Conservation (phyloP, 495 filamentous ascomycete genomes). For the Penicillium flavigenum region DNA sequence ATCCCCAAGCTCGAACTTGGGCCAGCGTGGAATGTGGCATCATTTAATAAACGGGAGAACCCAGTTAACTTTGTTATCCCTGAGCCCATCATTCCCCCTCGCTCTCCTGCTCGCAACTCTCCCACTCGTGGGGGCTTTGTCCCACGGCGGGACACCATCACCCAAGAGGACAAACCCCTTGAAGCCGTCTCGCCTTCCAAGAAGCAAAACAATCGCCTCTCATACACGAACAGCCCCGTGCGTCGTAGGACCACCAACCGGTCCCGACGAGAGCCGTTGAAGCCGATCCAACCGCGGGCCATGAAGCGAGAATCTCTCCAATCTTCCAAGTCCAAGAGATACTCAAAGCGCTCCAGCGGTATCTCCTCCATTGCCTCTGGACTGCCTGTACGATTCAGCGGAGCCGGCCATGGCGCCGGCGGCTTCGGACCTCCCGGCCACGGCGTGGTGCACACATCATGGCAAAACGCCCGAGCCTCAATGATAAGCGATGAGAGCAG, state of each 20-base stretch:
- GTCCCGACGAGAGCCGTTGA: conserved; percentile 42
- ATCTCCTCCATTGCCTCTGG: conserved; percentile 41
- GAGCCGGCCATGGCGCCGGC: conserved; percentile 51
- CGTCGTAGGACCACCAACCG: conserved; percentile 34
- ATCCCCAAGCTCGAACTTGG: conserved; percentile 40
- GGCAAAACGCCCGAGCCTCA: conserved; percentile 45
- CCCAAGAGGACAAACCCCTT: conserved; percentile 28
- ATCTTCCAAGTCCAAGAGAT: conserved; percentile 41
- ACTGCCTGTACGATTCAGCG: conserved; percentile 43
- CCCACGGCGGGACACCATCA: conserved; percentile 26
- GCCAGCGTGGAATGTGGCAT: conserved; percentile 37
- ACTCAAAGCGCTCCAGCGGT: conserved; percentile 48
- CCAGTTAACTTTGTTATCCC: conserved; percentile 14
- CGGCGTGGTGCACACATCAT: conserved; percentile 47
- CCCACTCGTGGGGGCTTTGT: conserved; percentile 32
- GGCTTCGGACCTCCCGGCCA: conserved; percentile 48
- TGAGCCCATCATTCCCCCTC: conserved; percentile 30
- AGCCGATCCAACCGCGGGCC: conserved; percentile 41
- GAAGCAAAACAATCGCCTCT: conserved; percentile 35
- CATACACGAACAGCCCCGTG: conserved; percentile 34
- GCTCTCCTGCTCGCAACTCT: conserved; percentile 32
- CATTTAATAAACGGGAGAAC: conserved; percentile 27
- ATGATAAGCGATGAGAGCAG: conserved; percentile 43
- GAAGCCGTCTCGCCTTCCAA: conserved; percentile 18
- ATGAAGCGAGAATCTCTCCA: conserved; percentile 44